Evolutionary conservation across 2,329 filamentous ascomycete species (phyloP).

Genomic region (Ophiostoma australiae): DNA sequence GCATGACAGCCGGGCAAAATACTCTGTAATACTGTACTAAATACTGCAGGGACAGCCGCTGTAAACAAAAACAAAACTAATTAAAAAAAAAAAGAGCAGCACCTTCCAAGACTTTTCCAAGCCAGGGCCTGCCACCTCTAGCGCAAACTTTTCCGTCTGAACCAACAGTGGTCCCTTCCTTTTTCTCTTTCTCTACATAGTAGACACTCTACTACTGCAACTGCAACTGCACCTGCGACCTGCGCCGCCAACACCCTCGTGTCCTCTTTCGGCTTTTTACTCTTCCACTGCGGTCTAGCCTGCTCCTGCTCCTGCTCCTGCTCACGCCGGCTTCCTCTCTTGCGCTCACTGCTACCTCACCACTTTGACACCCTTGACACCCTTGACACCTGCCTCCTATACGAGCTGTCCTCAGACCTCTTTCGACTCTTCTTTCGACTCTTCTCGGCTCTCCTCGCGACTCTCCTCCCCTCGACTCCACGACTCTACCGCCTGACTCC

Average conservation of each 20-base stretch:
- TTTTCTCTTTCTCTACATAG: not conserved
- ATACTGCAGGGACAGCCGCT: too few species aligned
- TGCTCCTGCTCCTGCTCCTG: too few species aligned
- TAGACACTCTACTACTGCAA: too few species aligned
- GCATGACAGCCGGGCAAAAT: too few species aligned
- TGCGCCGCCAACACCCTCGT: not conserved
- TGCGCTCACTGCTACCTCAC: not conserved
- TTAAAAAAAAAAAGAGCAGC: too few species aligned
- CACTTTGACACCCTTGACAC: not conserved
- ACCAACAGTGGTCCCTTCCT: slow-evolving; percentile 24
- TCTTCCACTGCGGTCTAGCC: not conserved
- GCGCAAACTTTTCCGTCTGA: slow-evolving; percentile 23
- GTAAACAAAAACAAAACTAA: not conserved
- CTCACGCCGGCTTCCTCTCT: too few species aligned
- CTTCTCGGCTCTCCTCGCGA: not conserved
- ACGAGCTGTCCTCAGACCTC: not conserved
- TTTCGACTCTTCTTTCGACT: not conserved
- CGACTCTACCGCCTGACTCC: not conserved
- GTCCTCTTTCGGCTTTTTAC: slow-evolving; percentile 4
- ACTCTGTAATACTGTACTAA: too few species aligned
- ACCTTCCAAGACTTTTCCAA: slow-evolving; percentile 13
- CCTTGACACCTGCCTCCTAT: slow-evolving; percentile 3
- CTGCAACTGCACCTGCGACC: not conserved
- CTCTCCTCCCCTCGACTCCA: too few species aligned
- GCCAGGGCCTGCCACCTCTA: slow-evolving; percentile 24